Evolutionary conservation across 495 filamentous ascomycete species (phyloP), one percentile per base, ranked within the genome.

Genomic region (Podospora pseudoanserina): DNA sequence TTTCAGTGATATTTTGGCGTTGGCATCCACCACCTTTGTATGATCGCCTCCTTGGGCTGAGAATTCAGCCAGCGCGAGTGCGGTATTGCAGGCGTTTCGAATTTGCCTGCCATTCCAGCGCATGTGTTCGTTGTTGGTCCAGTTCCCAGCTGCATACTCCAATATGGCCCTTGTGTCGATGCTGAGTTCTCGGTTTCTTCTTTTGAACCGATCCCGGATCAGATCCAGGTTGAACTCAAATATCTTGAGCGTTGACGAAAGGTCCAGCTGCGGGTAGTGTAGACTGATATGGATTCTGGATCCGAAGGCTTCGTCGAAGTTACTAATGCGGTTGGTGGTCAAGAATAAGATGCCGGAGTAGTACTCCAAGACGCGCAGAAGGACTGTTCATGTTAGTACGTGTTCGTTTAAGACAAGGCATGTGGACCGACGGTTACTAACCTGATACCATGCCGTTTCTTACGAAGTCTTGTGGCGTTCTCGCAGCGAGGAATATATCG

Each of bases 261-360:
- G 18, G 9, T 67, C 49, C 0, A 84, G 68, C 11, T 75, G 71
- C 1, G 73, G 65, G 71, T 84, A 87, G 54, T 83, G 77, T 0
- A 87, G 75, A 15, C 73, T 68, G 1, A 86, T 69, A 49, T 86
- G 83, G n/a, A 87, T 82, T 0, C 86, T 77, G 0, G 82, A 85
- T 65, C 80, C 79, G 71, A 87, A 84, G 1, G 86, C 86, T 39
- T 85, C 80, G 67, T 88, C 86, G 64, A 88, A 83, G 0, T 74
- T 79, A 0, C 75, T 79, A 3, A 87, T 77, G 5, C 85, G 75
- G 70, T 87, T 88, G 0, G 84, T 86, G 0, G 86, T 86, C 1
- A 88, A 72, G 70, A 88, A 86, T 0, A 88, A 19, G 19, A 19
- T 19, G 19, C 19, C 19, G 19, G 19, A 19, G 19, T 19, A 19